Base-by-base conservation (phyloP, 106 monocot species). In the Dactylorhiza incarnata region DNA sequence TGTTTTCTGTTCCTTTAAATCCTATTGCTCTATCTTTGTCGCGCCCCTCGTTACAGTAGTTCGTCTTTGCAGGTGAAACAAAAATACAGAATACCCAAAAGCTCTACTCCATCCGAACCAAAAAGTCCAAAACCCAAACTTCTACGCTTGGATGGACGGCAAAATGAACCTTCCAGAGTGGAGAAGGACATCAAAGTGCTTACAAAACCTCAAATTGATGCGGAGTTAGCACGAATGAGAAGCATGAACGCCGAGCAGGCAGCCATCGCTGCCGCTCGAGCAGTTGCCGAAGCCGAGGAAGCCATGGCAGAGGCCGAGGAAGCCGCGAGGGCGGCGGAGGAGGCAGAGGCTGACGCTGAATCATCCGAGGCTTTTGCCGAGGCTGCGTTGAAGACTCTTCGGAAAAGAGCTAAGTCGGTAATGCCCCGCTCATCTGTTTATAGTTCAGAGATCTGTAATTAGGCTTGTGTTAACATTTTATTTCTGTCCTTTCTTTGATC, bases 251-350 rank as follows among this genome's bases (percentile, higher is more conserved):
- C 88, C 29, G 59, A 89, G 52, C 90, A 90, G 71, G 93, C 96
- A 47, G 85, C 89, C 4, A 82, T 68, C 0, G 88, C 83, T 48
- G 93, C 96, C 49, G 88, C 90, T 51, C 86, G 73, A 67, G 92
- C 93, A 37, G 85, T 96, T 81, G 88, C 88, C 20, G 93, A 93
- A 81, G 95, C 95, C 45, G 95, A 96, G 80, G 74, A 74, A 47
- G 90, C 90, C 58, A 87, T 87, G 74, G 84, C 80, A 45, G 90
- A 96, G 74, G 95, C 95, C 69, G 93, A 96, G 78, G 87, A 79
- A 73, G 93, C 95, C 43, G 82, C 86, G 4, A 83, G 78, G 53
- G 86, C 85, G 54, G 95, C 95, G 45, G 93, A 92, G 71, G 79
- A 78, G 78, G 90, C 93, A 48, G 95, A 96, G 83, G 93, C 90